Base-by-base conservation (phyloP, 805 yeast genomes). In the Metschnikowia matae region DNA sequence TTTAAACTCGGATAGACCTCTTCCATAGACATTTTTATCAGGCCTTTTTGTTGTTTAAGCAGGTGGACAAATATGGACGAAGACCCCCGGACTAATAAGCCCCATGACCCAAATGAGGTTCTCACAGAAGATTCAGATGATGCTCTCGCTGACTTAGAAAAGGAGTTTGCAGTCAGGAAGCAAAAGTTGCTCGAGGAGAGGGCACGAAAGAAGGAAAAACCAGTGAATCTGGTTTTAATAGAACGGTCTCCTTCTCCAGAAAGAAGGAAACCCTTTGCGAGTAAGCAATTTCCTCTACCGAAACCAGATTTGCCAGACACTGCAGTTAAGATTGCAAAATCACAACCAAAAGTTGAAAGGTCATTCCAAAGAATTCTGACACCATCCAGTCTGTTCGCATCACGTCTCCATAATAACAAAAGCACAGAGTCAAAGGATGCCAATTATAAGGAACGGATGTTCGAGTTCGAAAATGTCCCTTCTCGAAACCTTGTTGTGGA, bases 51-150 rank as follows among this genome's bases (percentile, higher is more conserved):
- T 20, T 5, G 10, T 10, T 13, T 10, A 10, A 23, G 14, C 6
- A n/a, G 18, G 7, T 14, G 15, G 33, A 2, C 33, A n/a, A 26
- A 8, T 2, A 54, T 54, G 56, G 48, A 46, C 26, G 60, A 58
- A n/a, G 76, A 71, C 48, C 74, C 74, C 14, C 54, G 75, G 48
- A 66, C 68, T 33, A 56, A 53, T 6, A 18, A 26, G 29, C 54
- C 50, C 7, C 35, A 40, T 6, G 57, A 61, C 26, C 56, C 62
- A 1, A 65, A 66, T 7, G 72, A 69, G 36, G 58, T 62, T 13
- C 62, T 71, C 15, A 73, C 77, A 1, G 73, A 64, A 34, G 70
- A 65, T 37, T 70, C 74, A 2, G 67, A 63, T 14, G 76, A 73
- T 44, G 77, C 69, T 32, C 51, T 70, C 15, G 62, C 65, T 0